These are phyloP conservation scores for Wakefieldia striispora DNA, from an alignment of 768 basidiomycete species.

Conservation along the genomic window DNA sequence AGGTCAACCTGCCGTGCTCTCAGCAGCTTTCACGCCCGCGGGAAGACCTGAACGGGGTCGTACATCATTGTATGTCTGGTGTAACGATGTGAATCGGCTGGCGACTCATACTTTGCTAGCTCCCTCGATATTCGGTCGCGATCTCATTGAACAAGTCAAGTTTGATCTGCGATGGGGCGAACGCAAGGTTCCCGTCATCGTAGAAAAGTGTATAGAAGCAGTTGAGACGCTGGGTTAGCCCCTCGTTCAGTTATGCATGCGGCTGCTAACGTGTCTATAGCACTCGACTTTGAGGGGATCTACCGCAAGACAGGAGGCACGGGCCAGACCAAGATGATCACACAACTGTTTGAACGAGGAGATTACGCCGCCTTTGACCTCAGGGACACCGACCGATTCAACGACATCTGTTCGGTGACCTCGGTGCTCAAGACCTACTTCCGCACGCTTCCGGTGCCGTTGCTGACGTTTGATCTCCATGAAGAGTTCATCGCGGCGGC, in stretches of 20 bases:
- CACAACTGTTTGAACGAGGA: slow-evolving; percentile 90
- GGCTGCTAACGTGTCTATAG: slow-evolving; percentile 37
- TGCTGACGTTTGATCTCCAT: slow-evolving; percentile 88
- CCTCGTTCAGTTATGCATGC: background rate
- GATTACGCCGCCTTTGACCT: slow-evolving; percentile 90
- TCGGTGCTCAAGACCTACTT: slow-evolving; percentile 97
- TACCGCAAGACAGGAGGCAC: slow-evolving; percentile 97
- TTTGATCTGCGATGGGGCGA: slow-evolving; percentile 60
- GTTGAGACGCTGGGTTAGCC: slow-evolving; percentile 81
- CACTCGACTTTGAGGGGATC: slow-evolving; percentile 95
- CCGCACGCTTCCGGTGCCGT: slow-evolving; percentile 85
- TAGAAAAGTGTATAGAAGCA: slow-evolving; percentile 94
- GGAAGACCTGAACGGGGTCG: slow-evolving; percentile 31
- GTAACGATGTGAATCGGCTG: slow-evolving; percentile 12
- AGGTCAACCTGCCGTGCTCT: slow-evolving; percentile 64
- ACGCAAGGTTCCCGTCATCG: slow-evolving; percentile 77
- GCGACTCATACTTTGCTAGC: slow-evolving; percentile 39
- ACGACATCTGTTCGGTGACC: slow-evolving; percentile 95
- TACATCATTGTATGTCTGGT: slow-evolving; percentile 15
- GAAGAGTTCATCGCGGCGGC: slow-evolving; percentile 84
- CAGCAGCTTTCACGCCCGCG: slow-evolving; percentile 41
- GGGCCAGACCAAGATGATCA: slow-evolving; percentile 88
- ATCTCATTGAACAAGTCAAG: slow-evolving; percentile 79
- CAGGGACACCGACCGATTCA: slow-evolving; percentile 83
- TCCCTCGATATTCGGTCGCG: slow-evolving; percentile 91